A percentile compares a stretch with the other conserved stretches of the same genome.
phyloP scores from a whole-genome alignment of 2,329 filamentous ascomycete species.

The Chaetomium globosum region DNA sequence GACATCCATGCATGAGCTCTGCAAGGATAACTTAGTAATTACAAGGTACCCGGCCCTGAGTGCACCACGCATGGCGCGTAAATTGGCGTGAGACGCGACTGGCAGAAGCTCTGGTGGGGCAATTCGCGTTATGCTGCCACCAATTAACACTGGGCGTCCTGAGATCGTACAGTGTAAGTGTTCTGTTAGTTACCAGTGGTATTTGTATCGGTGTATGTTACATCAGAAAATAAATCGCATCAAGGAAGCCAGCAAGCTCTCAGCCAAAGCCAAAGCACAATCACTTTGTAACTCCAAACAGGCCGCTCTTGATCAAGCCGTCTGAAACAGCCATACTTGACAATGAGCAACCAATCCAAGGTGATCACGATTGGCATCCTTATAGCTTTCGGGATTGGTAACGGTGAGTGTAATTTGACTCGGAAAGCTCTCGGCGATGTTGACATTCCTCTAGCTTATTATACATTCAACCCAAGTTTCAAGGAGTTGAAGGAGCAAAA shows the following conservation, averaged over 20 bases:
- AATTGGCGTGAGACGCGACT: constrained; percentile 30
- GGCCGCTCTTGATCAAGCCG: background rate
- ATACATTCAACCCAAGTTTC: constrained; percentile 37
- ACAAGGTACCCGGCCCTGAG: background rate
- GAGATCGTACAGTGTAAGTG: background rate
- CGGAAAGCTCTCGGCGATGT: background rate
- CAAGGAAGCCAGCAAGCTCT: background rate
- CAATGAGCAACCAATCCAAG: constrained; percentile 32
- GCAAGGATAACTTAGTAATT: background rate
- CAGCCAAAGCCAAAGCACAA: background rate
- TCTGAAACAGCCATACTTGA: background rate
- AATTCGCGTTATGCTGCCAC: constrained; percentile 8
- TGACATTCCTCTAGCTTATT: constrained; percentile 36
- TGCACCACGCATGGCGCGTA: constrained; percentile 30
- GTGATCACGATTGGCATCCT: constrained; percentile 31
- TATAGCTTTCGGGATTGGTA: constrained; percentile 33
- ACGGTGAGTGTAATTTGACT: constrained; percentile 29
- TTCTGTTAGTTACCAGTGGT: background rate
- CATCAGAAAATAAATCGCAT: background rate
- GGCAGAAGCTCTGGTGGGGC: constrained; percentile 25
- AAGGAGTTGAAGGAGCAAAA: constrained; percentile 32
- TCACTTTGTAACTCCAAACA: background rate
- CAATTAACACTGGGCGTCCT: constrained; percentile 17
- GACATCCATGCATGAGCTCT: background rate
- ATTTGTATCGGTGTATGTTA: background rate